Base-by-base conservation (phyloP, 228 moss, liverwort and hornwort genomes). In the Sphagnum fallax region DNA sequence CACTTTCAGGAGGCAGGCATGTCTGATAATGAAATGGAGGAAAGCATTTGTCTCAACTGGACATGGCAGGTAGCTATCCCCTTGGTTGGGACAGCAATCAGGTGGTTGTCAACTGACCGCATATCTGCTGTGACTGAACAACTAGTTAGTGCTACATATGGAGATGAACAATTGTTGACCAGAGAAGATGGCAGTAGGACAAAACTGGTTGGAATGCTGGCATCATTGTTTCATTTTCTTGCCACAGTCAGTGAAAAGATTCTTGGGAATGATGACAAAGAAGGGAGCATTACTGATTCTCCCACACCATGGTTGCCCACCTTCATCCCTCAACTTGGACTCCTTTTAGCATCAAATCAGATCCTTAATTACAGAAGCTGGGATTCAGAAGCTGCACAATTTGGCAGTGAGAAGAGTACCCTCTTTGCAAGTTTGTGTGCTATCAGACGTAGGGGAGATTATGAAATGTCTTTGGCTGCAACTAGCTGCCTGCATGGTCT, bases 1-100 rank as follows among this genome's bases (percentile, higher is more conserved):
- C 98, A 98, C 75, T 32, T 68, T 52, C 73, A 81, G 66, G 72
- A 73, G 51, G 81, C 67, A 47, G 78, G 71, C 16, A 66, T 74
- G 2, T 47, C 72, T 11, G 72, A 76, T n/a, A 68, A 51, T 58
- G 64, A 76, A 55, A 78, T 75, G 48, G 83, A 84, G 62, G 74
- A 87, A 67, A 72, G 67, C 63, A 77, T 62, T 62, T 15, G 16
- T 47, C 51, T 50, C 16, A 78, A 71, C 16, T 98, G 98, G 98
- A 84, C 90, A 15, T 98, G 98, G 98, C 83, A 91, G 65, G 84
- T 94, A 69, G 92, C 94, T 48, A 79, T 84, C 70, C 87, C 92
- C 11, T 80, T 93, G 79, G 76, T 98, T 65, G 88, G 90, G 67
- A 90, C 98, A 60, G 90, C 94, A 48, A 73, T 98, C 49, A 91